phyloP scores from a whole-genome alignment of 257 asterid species.

The Nicotiana tomentosiformis region DNA sequence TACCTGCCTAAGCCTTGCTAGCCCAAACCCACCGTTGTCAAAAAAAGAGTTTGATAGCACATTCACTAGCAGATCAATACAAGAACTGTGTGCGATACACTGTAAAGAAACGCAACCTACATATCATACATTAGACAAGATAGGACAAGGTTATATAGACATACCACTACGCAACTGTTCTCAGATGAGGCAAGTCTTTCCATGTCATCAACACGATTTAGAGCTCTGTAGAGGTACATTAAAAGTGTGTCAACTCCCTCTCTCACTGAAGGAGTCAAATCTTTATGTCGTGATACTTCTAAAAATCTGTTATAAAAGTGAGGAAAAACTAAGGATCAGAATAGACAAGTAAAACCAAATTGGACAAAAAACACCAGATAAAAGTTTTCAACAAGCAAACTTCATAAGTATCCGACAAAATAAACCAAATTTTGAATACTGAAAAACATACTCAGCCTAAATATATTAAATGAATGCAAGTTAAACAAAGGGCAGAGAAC shows the following conservation, averaged over 20 bases:
- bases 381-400: not conserved
- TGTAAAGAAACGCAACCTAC: not conserved
- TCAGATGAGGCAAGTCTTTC: slow-evolving; percentile 88
- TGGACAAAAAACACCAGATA: not conserved
- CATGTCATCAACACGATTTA: slow-evolving; percentile 69
- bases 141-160: slow-evolving; percentile 10
- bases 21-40: not conserved
- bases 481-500: not conserved
- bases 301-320: slow-evolving; percentile 49
- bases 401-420: not conserved
- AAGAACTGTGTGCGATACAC: not conserved
- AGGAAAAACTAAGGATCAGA: slow-evolving; percentile 12
- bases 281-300: slow-evolving; percentile 72
- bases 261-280: slow-evolving; percentile 50
- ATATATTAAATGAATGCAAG: not conserved
- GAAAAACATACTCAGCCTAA: not conserved
- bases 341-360: slow-evolving; percentile 1
- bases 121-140: not conserved
- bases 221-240: slow-evolving; percentile 85
- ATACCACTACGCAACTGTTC: slow-evolving; percentile 91
- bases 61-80: not conserved
- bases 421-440: not conserved
- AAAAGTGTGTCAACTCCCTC: slow-evolving; percentile 98
- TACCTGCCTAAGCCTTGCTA: not conserved
- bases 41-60: not conserved